These are phyloP conservation scores for Cladophialophora bantiana DNA, from an alignment of 2,329 filamentous ascomycete genomes.

Conservation along the genomic window DNA sequence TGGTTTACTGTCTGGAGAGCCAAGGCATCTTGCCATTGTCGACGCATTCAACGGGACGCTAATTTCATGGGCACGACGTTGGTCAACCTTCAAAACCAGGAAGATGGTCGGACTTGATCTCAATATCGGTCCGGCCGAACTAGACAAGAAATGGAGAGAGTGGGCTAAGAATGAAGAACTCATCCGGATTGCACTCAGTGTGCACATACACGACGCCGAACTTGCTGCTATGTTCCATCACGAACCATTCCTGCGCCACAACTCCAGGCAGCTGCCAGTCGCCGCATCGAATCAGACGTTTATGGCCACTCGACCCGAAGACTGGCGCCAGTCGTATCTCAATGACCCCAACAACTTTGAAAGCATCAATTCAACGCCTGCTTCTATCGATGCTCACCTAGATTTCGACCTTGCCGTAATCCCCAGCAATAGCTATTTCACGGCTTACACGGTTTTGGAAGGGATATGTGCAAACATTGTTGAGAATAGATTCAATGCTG, in stretches of 20 bases:
- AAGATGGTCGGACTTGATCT: conserved; percentile 33
- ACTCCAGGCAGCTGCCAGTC: conserved; percentile 31
- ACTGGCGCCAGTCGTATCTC: conserved; percentile 34
- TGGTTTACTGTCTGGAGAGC: conserved; percentile 42
- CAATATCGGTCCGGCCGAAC: conserved; percentile 22
- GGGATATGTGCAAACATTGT: conserved; percentile 38
- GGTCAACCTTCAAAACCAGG: conserved; percentile 39
- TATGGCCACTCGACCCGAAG: conserved; percentile 32
- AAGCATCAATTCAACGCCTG: conserved; percentile 18
- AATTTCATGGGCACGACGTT: conserved; percentile 42
- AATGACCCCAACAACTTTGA: conserved; percentile 35
- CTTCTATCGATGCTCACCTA: conserved; percentile 30
- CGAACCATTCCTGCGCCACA: conserved; percentile 36
- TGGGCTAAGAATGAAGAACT: conserved; percentile 43
- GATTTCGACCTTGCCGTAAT: conserved; percentile 33
- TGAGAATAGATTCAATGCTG: conserved; percentile 37
- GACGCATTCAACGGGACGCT: conserved; percentile 45
- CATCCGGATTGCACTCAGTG: conserved; percentile 42
- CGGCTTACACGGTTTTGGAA: conserved; percentile 38
- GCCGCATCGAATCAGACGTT: conserved; percentile 34
- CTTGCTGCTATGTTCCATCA: conserved; percentile 39
- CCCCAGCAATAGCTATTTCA: conserved; percentile 34
- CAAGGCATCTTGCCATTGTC: conserved; percentile 42
- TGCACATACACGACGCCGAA: conserved; percentile 39
- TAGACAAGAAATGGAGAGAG: conserved; percentile 38